phyloP scores from a whole-genome alignment of 1,284 basidiomycete genomes.

The Vanrija sp. region DNA sequence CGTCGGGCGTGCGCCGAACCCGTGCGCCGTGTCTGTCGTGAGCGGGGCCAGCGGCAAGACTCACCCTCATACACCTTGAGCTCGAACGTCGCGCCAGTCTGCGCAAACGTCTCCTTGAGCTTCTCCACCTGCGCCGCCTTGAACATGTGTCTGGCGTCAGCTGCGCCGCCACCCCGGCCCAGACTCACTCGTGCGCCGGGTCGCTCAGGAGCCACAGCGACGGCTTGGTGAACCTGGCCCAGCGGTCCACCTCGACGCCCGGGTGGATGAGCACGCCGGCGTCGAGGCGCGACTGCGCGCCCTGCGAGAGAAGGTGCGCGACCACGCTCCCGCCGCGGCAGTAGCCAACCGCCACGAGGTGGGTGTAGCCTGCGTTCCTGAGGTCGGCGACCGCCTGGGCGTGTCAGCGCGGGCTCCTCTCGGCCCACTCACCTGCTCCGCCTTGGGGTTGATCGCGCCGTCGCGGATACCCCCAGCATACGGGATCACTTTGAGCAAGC shows the following conservation, averaged over 20 bases:
- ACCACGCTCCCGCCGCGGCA: constrained; percentile 58
- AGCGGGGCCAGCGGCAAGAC: too few relatives aligned
- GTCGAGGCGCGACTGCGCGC: constrained; percentile 44
- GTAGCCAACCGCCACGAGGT: constrained; percentile 62
- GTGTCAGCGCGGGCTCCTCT: neutral
- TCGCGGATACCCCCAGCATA: constrained; percentile 11
- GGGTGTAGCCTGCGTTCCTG: constrained; percentile 54
- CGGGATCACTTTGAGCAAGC: constrained; percentile 11
- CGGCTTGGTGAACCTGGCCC: constrained; percentile 55
- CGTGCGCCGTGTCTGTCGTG: constrained; percentile 52
- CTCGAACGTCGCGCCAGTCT: constrained; percentile 3
- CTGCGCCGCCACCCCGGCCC: neutral
- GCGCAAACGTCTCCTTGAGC: constrained; percentile 52
- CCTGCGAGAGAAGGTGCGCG: constrained; percentile 27
- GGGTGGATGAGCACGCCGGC: constrained; percentile 61
- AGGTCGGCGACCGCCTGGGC: constrained; percentile 39
- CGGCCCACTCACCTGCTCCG: constrained; percentile 6
- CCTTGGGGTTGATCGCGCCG: neutral
- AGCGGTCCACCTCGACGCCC: constrained; percentile 48
- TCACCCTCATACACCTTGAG: neutral
- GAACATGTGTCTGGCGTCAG: constrained; percentile 40
- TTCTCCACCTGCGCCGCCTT: constrained; percentile 47
- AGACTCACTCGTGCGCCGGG: constrained; percentile 50
- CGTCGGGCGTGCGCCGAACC: constrained; percentile 58
- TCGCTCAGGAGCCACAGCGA: constrained; percentile 59